These are phyloP conservation scores for Boletus mariae DNA, from an alignment of 1,284 basidiomycete species.

Conservation along the genomic window DNA sequence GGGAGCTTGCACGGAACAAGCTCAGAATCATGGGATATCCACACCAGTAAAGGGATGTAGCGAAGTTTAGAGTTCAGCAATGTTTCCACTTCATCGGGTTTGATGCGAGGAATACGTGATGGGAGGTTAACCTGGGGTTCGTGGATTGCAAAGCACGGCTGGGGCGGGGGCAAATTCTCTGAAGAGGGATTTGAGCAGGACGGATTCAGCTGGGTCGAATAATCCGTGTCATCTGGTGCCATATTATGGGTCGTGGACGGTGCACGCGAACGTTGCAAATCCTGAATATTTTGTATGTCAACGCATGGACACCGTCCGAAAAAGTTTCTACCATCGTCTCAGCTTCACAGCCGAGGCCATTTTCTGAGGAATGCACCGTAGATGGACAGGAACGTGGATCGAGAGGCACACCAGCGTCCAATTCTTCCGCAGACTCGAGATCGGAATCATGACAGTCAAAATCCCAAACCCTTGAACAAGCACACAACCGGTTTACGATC, in stretches of 20 bases:
- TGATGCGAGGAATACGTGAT: slow-evolving; percentile 15
- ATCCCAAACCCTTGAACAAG: slow-evolving; percentile 23
- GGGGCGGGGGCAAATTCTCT: background rate
- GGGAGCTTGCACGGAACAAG: slow-evolving; percentile 17
- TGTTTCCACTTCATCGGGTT: slow-evolving; percentile 28
- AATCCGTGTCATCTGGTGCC: background rate
- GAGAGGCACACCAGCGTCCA: background rate
- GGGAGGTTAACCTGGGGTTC: background rate
- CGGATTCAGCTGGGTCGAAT: background rate
- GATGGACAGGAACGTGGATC: background rate
- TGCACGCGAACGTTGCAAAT: background rate
- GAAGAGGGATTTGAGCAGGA: background rate
- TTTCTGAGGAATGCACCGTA: background rate
- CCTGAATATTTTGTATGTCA: slow-evolving; percentile 17
- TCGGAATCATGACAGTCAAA: slow-evolving; percentile 25
- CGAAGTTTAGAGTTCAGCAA: slow-evolving; percentile 14
- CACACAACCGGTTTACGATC: background rate
- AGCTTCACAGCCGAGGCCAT: background rate
- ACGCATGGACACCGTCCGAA: slow-evolving; percentile 5
- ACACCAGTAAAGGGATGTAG: slow-evolving; percentile 26
- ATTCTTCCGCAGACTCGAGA: slow-evolving; percentile 14
- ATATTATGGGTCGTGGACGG: background rate
- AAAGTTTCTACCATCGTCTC: slow-evolving; percentile 18
- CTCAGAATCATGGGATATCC: slow-evolving; percentile 19
- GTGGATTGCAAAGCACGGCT: background rate